phyloP scores from a whole-genome alignment of 2,329 filamentous ascomycete species.

The Calonectria crousiana region DNA sequence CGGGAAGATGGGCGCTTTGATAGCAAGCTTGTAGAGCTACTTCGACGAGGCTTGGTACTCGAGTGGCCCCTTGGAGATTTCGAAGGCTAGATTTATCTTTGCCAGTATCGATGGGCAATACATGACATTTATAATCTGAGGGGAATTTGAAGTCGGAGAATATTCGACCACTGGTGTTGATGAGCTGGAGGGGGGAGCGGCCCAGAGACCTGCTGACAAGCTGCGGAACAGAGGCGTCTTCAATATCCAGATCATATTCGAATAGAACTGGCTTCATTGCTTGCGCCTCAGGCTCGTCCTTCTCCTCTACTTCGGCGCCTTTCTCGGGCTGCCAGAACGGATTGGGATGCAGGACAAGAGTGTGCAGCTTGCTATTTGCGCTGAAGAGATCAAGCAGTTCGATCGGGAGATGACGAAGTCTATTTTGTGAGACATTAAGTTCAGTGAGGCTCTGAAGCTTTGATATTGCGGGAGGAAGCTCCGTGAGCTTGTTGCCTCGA shows the following conservation, averaged over 20 bases:
- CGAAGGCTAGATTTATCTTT: background rate
- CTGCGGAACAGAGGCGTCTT: constrained; percentile 23
- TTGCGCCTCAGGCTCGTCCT: constrained; percentile 5
- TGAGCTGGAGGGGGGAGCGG: constrained; percentile 48
- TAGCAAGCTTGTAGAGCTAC: constrained; percentile 61
- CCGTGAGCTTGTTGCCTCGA: constrained; percentile 71
- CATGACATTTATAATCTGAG: constrained; percentile 30
- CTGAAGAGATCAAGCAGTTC: constrained; percentile 71
- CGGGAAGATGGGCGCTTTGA: constrained; percentile 54
- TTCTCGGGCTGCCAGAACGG: constrained; percentile 64
- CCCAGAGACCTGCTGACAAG: constrained; percentile 44
- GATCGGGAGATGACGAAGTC: constrained; percentile 69
- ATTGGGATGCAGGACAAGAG: constrained; percentile 72
- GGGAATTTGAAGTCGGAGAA: constrained; percentile 49
- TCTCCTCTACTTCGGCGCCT: constrained; percentile 13
- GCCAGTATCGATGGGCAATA: constrained; percentile 40
- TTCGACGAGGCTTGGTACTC: constrained; percentile 65
- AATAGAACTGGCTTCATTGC: constrained; percentile 22
- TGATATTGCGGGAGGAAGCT: constrained; percentile 71
- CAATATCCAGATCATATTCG: constrained; percentile 15
- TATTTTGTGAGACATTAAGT: constrained; percentile 76
- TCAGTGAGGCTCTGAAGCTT: constrained; percentile 69
- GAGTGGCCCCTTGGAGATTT: constrained; percentile 38
- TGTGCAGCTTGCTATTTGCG: constrained; percentile 57
- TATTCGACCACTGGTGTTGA: constrained; percentile 45